Conservation (phyloP, 306 rosid species). For the Quercus robur region DNA sequence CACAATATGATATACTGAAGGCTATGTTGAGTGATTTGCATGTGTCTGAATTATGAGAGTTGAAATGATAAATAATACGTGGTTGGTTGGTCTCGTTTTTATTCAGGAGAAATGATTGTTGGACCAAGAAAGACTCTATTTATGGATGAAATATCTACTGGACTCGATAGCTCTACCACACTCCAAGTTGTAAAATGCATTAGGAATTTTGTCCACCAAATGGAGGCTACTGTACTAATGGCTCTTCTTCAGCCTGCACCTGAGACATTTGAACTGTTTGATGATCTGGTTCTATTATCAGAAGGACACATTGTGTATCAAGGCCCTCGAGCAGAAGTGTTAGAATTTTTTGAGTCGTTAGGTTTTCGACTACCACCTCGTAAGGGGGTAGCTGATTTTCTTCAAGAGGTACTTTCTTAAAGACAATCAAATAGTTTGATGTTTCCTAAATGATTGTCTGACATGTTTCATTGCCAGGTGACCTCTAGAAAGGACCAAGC, state of each 20-base stretch:
- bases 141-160: slow-evolving; percentile 95
- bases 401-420: slow-evolving; percentile 66
- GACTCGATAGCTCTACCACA: slow-evolving; percentile 91
- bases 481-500: slow-evolving; percentile 86
- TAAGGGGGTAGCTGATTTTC: slow-evolving; percentile 87
- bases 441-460: neutral
- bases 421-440: neutral
- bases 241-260: slow-evolving; percentile 98
- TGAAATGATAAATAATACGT: slow-evolving; percentile 13
- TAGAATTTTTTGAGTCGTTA: slow-evolving; percentile 69
- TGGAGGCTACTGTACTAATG: slow-evolving; percentile 77
- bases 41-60: slow-evolving; percentile 11
- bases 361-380: slow-evolving; percentile 76
- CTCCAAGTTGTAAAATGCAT: slow-evolving; percentile 76
- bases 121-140: slow-evolving; percentile 82
- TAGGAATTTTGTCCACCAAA: slow-evolving; percentile 75
- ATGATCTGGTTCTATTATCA: slow-evolving; percentile 70
- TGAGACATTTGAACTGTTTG: slow-evolving; percentile 82
- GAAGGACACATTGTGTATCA: slow-evolving; percentile 78
- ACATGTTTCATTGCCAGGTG: slow-evolving; percentile 47
- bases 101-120: slow-evolving; percentile 81
- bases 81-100: neutral
- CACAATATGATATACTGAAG: neutral
- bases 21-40: neutral
- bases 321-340: slow-evolving; percentile 64